These are phyloP conservation scores for Tanacetum coccineum DNA, from an alignment of 129 eudicot genomes.

Conservation along the genomic window DNA sequence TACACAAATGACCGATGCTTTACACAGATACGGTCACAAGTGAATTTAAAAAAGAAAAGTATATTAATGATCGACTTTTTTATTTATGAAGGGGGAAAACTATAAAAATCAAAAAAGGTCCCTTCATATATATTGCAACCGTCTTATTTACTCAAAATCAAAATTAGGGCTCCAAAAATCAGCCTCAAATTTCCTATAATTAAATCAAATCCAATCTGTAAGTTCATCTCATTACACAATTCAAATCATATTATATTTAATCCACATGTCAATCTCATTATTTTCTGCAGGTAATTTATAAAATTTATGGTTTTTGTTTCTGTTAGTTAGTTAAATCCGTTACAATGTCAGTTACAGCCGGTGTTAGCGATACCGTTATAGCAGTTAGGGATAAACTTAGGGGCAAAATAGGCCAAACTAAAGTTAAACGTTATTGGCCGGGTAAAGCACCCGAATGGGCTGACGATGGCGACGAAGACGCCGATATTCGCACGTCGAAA, in stretches of 20 bases:
- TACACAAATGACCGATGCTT: too few relatives aligned
- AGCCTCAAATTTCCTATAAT: too few relatives aligned
- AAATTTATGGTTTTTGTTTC: conserved; percentile 22
- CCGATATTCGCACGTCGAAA: conserved; percentile 53
- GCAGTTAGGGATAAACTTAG: conserved; percentile 84
- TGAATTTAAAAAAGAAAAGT: too few relatives aligned
- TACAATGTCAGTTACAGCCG: conserved; percentile 88
- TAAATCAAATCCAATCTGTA: too few relatives aligned
- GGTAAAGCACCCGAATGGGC: conserved; percentile 99
- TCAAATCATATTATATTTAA: neutral
- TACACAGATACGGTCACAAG: too few relatives aligned
- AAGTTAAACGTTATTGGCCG: conserved; percentile 96
- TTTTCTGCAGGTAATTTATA: neutral
- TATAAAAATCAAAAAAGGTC: too few relatives aligned
- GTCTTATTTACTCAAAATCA: too few relatives aligned
- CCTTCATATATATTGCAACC: too few relatives aligned
- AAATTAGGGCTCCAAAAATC: too few relatives aligned
- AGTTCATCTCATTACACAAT: neutral
- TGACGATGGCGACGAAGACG: conserved; percentile 80
- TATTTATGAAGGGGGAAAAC: too few relatives aligned
- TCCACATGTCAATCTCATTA: neutral
- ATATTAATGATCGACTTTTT: too few relatives aligned
- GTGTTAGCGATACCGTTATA: conserved; percentile 77
- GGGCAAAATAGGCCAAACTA: conserved; percentile 90
- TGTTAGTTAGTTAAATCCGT: neutral